Base-by-base conservation (phyloP, 139 green algal species). In the Pycnococcus provasolii region DNA sequence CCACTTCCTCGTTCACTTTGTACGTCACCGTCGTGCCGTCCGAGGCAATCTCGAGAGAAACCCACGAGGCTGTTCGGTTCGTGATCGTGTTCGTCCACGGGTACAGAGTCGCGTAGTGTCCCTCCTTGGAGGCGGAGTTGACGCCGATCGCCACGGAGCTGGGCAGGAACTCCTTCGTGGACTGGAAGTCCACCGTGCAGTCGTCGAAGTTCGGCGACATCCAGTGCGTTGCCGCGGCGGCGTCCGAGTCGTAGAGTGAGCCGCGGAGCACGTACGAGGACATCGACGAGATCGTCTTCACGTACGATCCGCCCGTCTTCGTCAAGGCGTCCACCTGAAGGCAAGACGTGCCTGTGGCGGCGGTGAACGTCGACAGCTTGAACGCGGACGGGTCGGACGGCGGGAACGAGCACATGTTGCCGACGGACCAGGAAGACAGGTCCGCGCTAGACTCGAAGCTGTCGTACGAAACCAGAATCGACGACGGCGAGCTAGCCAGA, bases 161-260 rank as follows among this genome's bases (percentile, higher is more conserved):
- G 62, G 40, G 9, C 5, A 55, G 62, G 7, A 42, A 9, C 3
- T 45, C 15, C 62, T 68, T 68, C 7, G 6, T 44, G 43, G 8
- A 7, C 4, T 4, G 43, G 11, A 41, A 26, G 15, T 41, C 63
- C 8, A 42, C 7, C 50, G 50, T 13, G 63, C 44, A 41, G 66
- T 72, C 66, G 42, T 72, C 66, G 54, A 58, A 72, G 66, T 72
- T 68, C 6, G 66, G 54, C 41, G 40, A 58, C n/a, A 72, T 57
- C 66, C 66, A 72, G 53, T 72, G 55, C 53, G 37, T 66, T 52
- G 40, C 51, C 11, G 4, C 40, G 41, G 42, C 40, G 39, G 66
- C 66, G 53, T 65, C 66, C 26, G 57, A 67, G 55, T 66, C 66
- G 66, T 72, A 72, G 9, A 66, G 53, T 6, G 11, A 46, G 13